Percentiles rank a stretch among this genome's conserved stretches.
phyloP scores from a whole-genome alignment of 169 alveolate genomes.

The Plasmodium reichenowi region DNA sequence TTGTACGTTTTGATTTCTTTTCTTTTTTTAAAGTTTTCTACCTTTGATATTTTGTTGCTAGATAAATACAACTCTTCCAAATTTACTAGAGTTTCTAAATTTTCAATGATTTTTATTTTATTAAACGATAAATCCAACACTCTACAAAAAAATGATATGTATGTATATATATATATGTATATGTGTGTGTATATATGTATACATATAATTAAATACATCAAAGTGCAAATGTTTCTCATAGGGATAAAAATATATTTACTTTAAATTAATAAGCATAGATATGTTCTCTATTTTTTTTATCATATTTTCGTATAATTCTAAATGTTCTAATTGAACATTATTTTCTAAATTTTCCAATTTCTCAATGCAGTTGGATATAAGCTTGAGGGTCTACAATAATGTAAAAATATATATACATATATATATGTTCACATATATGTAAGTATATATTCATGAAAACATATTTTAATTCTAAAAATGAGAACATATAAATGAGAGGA shows the following conservation, averaged over 20 bases:
- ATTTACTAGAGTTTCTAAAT: conserved; percentile 80
- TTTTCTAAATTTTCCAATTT: conserved; percentile 86
- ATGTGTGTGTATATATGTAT: not conserved
- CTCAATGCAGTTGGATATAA: conserved; percentile 87
- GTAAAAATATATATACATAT: too few species aligned
- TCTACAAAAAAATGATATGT: conserved; percentile 18
- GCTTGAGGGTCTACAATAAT: conserved; percentile 77
- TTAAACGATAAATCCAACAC: conserved; percentile 87
- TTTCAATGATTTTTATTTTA: conserved; percentile 82
- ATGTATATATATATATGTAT: not conserved
- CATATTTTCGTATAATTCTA: conserved; percentile 88
- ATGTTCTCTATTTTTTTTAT: conserved; percentile 85
- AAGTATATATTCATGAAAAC: not conserved
- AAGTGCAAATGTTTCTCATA: not conserved
- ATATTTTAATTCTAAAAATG: not conserved
- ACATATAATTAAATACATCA: conserved; percentile 1
- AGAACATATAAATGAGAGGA: not conserved
- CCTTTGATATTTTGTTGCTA: conserved; percentile 86
- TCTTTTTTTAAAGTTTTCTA: conserved; percentile 29
- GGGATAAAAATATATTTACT: conserved; percentile 71
- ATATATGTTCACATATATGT: not conserved
- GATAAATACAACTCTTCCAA: conserved; percentile 89
- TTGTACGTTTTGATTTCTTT: not conserved
- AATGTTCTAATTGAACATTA: conserved; percentile 78
- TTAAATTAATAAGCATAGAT: conserved; percentile 81